Evolutionary conservation across 2,329 filamentous ascomycete species (phyloP).

Genomic region (Trichophyton equinum): DNA sequence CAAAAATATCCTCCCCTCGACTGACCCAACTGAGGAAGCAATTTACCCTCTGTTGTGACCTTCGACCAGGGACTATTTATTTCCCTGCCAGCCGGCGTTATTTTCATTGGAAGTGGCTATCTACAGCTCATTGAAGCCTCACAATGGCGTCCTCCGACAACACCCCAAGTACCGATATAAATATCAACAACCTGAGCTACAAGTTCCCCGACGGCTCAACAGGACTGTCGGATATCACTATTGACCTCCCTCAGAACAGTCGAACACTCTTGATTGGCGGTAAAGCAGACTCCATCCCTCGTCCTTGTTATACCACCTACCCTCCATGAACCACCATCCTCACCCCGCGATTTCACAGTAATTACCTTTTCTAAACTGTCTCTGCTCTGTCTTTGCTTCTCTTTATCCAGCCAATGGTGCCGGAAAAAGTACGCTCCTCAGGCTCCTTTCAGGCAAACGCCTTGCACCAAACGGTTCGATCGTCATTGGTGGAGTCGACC

Average conservation of each 20-base stretch:
- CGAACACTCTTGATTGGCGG: slow-evolving; percentile 85
- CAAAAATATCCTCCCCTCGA: no score
- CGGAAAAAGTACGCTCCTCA: slow-evolving; percentile 91
- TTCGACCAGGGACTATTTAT: background rate
- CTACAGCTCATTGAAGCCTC: background rate
- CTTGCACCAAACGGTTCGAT: slow-evolving; percentile 69
- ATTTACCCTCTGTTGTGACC: no score
- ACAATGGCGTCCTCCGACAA: background rate
- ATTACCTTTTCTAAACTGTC: slow-evolving; percentile 1
- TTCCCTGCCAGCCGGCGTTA: background rate
- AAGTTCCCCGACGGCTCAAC: slow-evolving; percentile 72
- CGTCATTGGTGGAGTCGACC: slow-evolving; percentile 69
- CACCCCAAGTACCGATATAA: slow-evolving; percentile 46
- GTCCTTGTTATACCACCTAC: background rate
- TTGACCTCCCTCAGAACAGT: slow-evolving; percentile 68
- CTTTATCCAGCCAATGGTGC: slow-evolving; percentile 64
- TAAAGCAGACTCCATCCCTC: slow-evolving; percentile 23
- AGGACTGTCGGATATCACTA: slow-evolving; percentile 61
- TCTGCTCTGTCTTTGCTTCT: background rate
- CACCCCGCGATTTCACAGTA: background rate
- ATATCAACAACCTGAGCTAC: slow-evolving; percentile 68
- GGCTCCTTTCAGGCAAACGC: slow-evolving; percentile 86
- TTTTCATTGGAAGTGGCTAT: background rate
- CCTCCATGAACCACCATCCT: background rate
- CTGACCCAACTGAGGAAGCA: no score